Percentiles rank a stretch among this genome's conserved stretches.
Conservation (phyloP, 2,329 filamentous ascomycete genomes). For the Raffaelea deltoideospora region DNA sequence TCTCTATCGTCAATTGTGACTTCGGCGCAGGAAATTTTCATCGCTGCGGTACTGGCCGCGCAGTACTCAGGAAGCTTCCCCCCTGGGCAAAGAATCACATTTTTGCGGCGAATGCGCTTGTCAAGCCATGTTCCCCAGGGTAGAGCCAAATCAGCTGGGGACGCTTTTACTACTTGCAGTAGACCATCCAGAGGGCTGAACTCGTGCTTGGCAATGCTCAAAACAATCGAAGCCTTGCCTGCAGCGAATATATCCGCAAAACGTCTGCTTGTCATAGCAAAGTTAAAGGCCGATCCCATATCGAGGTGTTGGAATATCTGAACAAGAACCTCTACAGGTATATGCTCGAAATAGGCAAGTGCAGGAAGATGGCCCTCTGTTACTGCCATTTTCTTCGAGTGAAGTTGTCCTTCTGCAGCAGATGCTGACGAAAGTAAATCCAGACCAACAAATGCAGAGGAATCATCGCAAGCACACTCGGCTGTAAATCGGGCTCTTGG, state of each 20-base stretch:
- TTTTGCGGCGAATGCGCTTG: constrained; percentile 23
- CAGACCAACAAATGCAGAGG: too few relatives aligned
- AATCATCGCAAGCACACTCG: too few relatives aligned
- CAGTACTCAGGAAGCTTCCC: constrained; percentile 4
- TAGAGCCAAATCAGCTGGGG: constrained; percentile 18
- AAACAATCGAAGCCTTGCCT: constrained; percentile 25
- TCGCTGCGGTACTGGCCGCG: background rate
- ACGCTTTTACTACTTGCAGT: constrained; percentile 29
- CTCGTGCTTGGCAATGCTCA: constrained; percentile 24
- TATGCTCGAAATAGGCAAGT: too few relatives aligned
- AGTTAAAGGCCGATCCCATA: constrained; percentile 22
- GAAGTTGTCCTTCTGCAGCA: too few relatives aligned
- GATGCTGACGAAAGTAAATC: too few relatives aligned
- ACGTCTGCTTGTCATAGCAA: constrained; percentile 21
- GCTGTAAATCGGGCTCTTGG: too few relatives aligned
- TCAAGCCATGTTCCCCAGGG: constrained; percentile 21
- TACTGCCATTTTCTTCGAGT: too few relatives aligned
- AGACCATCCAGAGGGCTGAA: constrained; percentile 29
- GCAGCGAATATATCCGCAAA: constrained; percentile 25
- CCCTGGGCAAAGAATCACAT: constrained; percentile 8
- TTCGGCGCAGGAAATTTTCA: constrained; percentile 3
- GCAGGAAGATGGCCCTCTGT: too few relatives aligned
- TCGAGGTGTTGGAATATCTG: constrained; percentile 31
- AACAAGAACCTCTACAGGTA: constrained; percentile 32
- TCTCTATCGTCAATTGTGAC: constrained; percentile 11